phyloP scores from a whole-genome alignment of 257 asterid species.

The Agastache rugosa region DNA sequence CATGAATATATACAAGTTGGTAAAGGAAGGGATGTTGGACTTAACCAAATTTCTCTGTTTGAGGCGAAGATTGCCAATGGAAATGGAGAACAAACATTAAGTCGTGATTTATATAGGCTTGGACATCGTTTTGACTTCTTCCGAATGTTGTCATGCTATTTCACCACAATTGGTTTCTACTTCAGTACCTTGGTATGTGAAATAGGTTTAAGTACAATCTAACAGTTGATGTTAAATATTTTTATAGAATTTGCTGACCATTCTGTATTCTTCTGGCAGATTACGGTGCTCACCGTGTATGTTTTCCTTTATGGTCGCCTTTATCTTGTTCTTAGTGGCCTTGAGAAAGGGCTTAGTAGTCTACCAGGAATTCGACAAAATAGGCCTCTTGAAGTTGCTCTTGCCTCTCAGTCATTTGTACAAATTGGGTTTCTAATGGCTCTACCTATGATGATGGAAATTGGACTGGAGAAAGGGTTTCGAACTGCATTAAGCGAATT shows the following conservation, averaged over 20 bases:
- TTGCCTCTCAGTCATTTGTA: constrained; percentile 94
- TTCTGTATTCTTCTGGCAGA: constrained; percentile 57
- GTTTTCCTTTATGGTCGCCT: constrained; percentile 94
- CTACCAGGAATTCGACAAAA: constrained; percentile 69
- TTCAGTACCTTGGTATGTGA: constrained; percentile 85
- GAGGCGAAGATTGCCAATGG: constrained; percentile 99
- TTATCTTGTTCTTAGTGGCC: constrained; percentile 95
- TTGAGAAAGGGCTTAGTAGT: constrained; percentile 71
- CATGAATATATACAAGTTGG: constrained; percentile 99
- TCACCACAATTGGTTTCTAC: constrained; percentile 96
- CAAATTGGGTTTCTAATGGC: constrained; percentile 96
- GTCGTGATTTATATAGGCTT: constrained; percentile 94
- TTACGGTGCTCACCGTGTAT: constrained; percentile 93
- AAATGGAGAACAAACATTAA: constrained; percentile 95
- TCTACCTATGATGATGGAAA: constrained; percentile 99
- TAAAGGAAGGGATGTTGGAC: constrained; percentile 98
- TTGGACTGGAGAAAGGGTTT: constrained; percentile 91
- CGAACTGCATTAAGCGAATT: constrained; percentile 93
- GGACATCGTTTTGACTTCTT: constrained; percentile 99
- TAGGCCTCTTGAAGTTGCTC: constrained; percentile 83
- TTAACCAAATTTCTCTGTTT: constrained; percentile 95
- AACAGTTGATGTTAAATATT: constrained; percentile 10
- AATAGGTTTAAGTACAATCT: not conserved
- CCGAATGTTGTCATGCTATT: constrained; percentile 92
- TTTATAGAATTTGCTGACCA: constrained; percentile 22